Percentiles rank a stretch among this genome's conserved stretches.
These are phyloP conservation scores for Cymbidium sinense DNA, from an alignment of 106 monocot species.

Conservation along the genomic window DNA sequence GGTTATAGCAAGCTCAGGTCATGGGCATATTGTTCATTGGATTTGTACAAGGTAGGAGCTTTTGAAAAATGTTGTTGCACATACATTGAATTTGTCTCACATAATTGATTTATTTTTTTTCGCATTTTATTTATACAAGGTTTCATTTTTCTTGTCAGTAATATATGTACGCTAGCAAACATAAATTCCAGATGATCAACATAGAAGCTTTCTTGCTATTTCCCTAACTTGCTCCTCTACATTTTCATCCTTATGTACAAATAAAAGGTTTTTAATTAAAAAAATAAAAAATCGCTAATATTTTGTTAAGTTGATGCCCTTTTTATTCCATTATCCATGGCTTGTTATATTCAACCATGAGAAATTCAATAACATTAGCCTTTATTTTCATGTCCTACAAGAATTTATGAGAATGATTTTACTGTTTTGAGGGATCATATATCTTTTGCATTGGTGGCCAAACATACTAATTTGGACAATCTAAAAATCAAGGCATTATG, in stretches of 20 bases:
- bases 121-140: neutral
- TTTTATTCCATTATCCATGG: neutral
- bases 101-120: neutral
- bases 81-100: neutral
- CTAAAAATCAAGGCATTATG: neutral
- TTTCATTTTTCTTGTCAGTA: neutral
- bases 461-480: neutral
- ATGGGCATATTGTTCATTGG: constrained; percentile 90
- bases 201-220: neutral
- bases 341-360: neutral
- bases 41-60: constrained; percentile 80
- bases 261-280: neutral
- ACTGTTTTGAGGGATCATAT: neutral
- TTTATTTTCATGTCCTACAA: neutral
- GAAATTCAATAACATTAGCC: neutral
- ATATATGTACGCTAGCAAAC: neutral
- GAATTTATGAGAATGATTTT: neutral
- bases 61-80: neutral
- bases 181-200: neutral
- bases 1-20: constrained; percentile 77
- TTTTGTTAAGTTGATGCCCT: neutral
- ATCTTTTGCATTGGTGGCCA: no score
- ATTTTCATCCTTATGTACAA: neutral
- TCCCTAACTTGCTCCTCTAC: neutral
- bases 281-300: neutral